A percentile compares a stretch with the other conserved stretches of the same genome.
Conservation (phyloP, 176 grass and related monocot species). For the Carex cristatella region DNA sequence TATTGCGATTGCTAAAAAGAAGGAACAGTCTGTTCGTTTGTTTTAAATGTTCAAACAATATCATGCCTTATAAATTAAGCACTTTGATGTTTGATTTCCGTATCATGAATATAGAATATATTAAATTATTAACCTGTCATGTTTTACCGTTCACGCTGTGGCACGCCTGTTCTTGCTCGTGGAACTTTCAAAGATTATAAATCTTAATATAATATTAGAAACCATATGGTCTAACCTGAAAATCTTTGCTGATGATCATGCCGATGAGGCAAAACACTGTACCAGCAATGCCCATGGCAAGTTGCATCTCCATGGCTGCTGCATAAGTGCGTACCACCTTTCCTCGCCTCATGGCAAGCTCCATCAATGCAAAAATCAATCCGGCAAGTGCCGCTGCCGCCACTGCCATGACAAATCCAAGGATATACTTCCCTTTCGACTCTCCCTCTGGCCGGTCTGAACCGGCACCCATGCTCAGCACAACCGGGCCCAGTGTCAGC, state of each 20-base stretch:
- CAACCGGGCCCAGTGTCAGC: slow-evolving; percentile 53
- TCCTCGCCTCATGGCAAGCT: slow-evolving; percentile 38
- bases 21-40: no score
- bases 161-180: background rate
- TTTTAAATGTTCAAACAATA: background rate
- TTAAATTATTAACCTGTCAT: background rate
- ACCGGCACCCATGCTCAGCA: slow-evolving; percentile 39
- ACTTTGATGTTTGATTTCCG: background rate
- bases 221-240: slow-evolving; percentile 26
- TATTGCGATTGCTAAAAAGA: no score
- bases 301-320: slow-evolving; percentile 60
- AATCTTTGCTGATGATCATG: slow-evolving; percentile 56
- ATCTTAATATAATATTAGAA: background rate
- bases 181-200: background rate
- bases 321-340: slow-evolving; percentile 27
- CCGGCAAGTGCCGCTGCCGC: slow-evolving; percentile 45
- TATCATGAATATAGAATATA: background rate
- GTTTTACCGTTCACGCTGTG: background rate
- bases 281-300: slow-evolving; percentile 51
- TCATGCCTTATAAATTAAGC: background rate
- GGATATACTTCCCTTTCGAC: slow-evolving; percentile 34
- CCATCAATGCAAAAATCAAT: slow-evolving; percentile 50
- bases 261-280: slow-evolving; percentile 53
- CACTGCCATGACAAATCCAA: slow-evolving; percentile 49
- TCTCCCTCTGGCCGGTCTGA: slow-evolving; percentile 34